A percentile compares a stretch with the other conserved stretches of the same genome.
Conservation (phyloP, 2,329 filamentous ascomycete species). For the Neurospora crassa region DNA sequence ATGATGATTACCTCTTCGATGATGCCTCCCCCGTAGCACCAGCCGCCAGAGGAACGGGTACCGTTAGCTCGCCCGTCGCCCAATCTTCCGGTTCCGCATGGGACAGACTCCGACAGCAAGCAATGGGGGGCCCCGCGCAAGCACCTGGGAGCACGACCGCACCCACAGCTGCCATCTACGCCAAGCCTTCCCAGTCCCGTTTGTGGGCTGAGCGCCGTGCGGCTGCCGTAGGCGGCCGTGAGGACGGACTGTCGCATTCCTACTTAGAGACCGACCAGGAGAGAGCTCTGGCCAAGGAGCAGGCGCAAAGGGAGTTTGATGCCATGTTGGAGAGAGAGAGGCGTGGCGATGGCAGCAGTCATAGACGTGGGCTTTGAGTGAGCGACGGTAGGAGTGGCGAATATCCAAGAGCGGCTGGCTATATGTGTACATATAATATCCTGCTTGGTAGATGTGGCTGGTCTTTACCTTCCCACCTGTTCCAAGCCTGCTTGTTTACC, state of each 20-base stretch:
- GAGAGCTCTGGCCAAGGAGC: slow-evolving; percentile 14
- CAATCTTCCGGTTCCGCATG: slow-evolving; percentile 11
- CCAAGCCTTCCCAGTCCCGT: background rate
- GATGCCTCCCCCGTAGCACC: slow-evolving; percentile 17
- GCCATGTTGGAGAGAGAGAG: slow-evolving; percentile 21
- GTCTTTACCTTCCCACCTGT: background rate
- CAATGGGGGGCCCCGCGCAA: slow-evolving; percentile 4
- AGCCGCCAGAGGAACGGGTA: background rate
- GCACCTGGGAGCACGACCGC: background rate
- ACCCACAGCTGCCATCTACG: background rate
- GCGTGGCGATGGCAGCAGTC: background rate
- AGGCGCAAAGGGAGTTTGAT: slow-evolving; percentile 21
- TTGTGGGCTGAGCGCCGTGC: slow-evolving; percentile 6
- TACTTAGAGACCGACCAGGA: slow-evolving; percentile 13
- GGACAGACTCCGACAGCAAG: slow-evolving; percentile 14
- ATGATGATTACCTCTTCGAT: slow-evolving; percentile 15
- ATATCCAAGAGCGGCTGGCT: background rate
- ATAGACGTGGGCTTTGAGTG: background rate
- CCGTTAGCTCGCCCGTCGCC: background rate
- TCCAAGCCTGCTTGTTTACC: background rate
- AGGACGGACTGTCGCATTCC: slow-evolving; percentile 8
- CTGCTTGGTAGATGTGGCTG: background rate
- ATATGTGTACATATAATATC: background rate
- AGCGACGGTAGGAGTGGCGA: background rate
- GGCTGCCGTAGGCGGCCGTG: background rate